phyloP scores from a whole-genome alignment of 2,329 filamentous ascomycete species.

The Emmonsiellopsis sp. region DNA sequence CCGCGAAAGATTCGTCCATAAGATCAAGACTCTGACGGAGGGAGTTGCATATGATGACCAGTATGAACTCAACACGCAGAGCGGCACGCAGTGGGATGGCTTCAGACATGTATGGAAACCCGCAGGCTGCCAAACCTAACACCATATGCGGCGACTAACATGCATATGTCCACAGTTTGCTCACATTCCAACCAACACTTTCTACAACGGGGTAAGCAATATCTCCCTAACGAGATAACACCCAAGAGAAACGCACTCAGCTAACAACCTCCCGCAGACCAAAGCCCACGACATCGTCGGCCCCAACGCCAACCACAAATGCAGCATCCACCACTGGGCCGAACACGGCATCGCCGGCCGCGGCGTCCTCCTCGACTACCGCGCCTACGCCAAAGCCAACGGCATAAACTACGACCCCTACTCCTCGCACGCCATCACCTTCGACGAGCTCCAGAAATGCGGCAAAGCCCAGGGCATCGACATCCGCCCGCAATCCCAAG shows the following conservation, averaged over 20 bases:
- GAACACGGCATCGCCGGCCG: constrained; percentile 33
- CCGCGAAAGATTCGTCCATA: constrained; percentile 45
- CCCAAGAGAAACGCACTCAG: not conserved
- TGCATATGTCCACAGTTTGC: constrained; percentile 21
- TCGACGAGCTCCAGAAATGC: constrained; percentile 47
- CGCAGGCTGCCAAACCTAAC: not conserved
- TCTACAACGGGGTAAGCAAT: constrained; percentile 31
- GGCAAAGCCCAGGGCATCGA: constrained; percentile 52
- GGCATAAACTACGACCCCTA: constrained; percentile 44
- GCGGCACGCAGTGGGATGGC: constrained; percentile 42
- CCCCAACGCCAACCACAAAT: constrained; percentile 24
- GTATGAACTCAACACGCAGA: constrained; percentile 40
- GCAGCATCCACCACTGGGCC: constrained; percentile 36
- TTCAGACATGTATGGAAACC: constrained; percentile 33
- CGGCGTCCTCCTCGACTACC: constrained; percentile 34
- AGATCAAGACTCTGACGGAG: constrained; percentile 37
- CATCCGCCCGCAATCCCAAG: constrained; percentile 46
- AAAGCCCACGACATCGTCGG: constrained; percentile 27
- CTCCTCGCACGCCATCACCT: constrained; percentile 44
- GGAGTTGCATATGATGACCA: constrained; percentile 35
- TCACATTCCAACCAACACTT: constrained; percentile 26
- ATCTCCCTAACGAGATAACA: not conserved
- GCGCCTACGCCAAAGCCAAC: constrained; percentile 40
- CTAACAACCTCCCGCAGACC: constrained; percentile 14
- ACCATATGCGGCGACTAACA: not conserved